phyloP scores from a whole-genome alignment of 1,284 basidiomycete species.

The Hemileia vastatrix region DNA sequence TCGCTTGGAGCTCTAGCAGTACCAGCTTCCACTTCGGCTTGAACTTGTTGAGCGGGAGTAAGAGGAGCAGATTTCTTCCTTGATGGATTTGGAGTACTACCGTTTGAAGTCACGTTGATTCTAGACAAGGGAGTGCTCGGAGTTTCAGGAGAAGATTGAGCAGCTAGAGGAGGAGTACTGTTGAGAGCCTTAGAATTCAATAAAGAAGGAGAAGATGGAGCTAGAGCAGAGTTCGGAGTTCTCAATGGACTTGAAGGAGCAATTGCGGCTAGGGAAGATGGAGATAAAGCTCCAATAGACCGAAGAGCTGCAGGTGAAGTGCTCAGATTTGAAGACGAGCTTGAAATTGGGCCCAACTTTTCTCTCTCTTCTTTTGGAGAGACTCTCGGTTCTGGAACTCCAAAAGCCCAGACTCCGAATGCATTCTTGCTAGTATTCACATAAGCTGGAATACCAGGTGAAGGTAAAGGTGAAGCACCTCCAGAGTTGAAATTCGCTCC shows the following conservation, averaged over 20 bases:
- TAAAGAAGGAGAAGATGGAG: background rate
- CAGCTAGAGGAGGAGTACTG: constrained; percentile 22
- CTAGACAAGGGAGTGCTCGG: constrained; percentile 5
- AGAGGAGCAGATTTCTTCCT: background rate
- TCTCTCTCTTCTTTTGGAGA: background rate
- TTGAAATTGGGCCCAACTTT: background rate
- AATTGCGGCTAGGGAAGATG: constrained; percentile 9
- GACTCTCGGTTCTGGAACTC: no score
- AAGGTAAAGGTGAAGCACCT: constrained; percentile 10
- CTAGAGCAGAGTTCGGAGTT: background rate
- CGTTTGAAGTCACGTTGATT: background rate
- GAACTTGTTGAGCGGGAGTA: constrained; percentile 35
- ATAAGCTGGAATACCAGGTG: constrained; percentile 5
- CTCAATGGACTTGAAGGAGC: background rate
- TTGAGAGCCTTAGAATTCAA: background rate
- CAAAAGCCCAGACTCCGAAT: no score
- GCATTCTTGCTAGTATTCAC: no score
- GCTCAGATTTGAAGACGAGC: background rate
- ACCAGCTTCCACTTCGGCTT: constrained; percentile 37
- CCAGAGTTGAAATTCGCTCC: background rate
- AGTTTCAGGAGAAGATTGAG: background rate
- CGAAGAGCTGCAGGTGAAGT: background rate
- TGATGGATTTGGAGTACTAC: background rate
- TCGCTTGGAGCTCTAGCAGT: constrained; percentile 30
- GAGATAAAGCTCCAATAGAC: constrained; percentile 23